These are phyloP conservation scores for Scedosporium dehoogii DNA, from an alignment of 2,329 filamentous ascomycete species.

Conservation along the genomic window DNA sequence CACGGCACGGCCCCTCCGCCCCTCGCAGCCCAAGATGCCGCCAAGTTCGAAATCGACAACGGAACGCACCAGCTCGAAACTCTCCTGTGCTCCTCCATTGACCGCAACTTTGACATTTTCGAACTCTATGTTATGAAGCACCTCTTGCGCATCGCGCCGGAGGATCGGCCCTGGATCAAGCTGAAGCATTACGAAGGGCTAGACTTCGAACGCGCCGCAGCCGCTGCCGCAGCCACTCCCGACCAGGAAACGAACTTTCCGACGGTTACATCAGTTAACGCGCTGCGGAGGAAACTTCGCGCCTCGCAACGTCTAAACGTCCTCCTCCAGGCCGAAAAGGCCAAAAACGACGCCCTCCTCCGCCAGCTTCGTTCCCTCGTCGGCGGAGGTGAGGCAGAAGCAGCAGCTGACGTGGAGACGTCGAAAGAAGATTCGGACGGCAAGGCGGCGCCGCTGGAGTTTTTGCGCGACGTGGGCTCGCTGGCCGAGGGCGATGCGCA, in stretches of 20 bases:
- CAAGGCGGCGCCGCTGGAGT: constrained; percentile 35
- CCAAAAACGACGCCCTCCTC: constrained; percentile 63
- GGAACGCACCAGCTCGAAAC: constrained; percentile 81
- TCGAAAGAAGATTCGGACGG: constrained; percentile 15
- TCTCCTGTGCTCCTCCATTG: constrained; percentile 68
- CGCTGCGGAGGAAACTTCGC: constrained; percentile 63
- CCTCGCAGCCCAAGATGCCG: constrained; percentile 26
- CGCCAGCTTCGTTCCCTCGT: constrained; percentile 41
- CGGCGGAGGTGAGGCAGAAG: constrained; percentile 15
- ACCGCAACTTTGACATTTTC: constrained; percentile 77
- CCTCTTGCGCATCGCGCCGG: constrained; percentile 58
- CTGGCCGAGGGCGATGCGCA: constrained; percentile 40
- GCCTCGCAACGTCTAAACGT: constrained; percentile 70
- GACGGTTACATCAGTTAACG: constrained; percentile 58
- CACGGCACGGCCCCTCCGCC: constrained; percentile 27
- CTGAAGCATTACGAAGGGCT: constrained; percentile 75
- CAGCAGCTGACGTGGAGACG: too few relatives aligned
- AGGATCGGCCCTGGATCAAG: constrained; percentile 68
- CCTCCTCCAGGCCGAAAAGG: constrained; percentile 58
- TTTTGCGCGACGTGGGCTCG: constrained; percentile 43
- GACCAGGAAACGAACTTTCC: constrained; percentile 24
- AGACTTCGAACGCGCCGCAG: constrained; percentile 27
- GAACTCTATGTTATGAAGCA: constrained; percentile 88
- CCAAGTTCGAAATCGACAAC: constrained; percentile 67
- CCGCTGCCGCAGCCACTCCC: neutral